phyloP scores from a whole-genome alignment of 306 rosid species.

The Ammopiptanthus mongolicus region DNA sequence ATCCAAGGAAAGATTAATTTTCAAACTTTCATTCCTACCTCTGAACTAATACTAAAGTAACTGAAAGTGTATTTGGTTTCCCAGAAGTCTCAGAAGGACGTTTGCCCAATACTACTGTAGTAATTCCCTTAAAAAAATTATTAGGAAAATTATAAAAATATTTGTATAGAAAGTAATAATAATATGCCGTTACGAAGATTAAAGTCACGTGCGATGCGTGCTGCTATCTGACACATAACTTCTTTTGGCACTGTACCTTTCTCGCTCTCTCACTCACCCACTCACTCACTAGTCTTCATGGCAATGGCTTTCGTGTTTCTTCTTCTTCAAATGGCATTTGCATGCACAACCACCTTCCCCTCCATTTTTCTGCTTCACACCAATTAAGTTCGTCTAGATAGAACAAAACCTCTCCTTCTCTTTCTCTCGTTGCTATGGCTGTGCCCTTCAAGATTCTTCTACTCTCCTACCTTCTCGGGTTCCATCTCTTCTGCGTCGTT shows the following conservation, averaged over 20 bases:
- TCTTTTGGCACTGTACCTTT: conserved; percentile 18
- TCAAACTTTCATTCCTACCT: too few species aligned
- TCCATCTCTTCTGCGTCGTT: conserved; percentile 19
- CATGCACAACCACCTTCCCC: not conserved
- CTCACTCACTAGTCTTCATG: not conserved
- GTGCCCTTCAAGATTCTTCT: conserved; percentile 25
- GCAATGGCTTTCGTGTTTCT: conserved; percentile 27
- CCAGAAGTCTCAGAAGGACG: too few species aligned
- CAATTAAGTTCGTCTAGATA: not conserved
- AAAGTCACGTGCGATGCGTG: conserved; percentile 79
- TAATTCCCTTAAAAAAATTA: too few species aligned
- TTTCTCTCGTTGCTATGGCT: conserved; percentile 7
- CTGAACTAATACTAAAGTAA: too few species aligned
- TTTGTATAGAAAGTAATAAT: too few species aligned
- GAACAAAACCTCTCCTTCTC: not conserved
- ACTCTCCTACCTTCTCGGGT: conserved; percentile 12
- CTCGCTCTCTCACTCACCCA: not conserved
- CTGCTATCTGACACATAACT: conserved; percentile 43
- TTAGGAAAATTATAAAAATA: too few species aligned
- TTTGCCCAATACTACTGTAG: too few species aligned
- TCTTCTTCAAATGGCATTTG: conserved; percentile 21
- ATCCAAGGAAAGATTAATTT: too few species aligned
- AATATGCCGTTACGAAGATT: conserved; percentile 29
- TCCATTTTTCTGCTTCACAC: not conserved
- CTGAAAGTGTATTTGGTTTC: too few species aligned